Evolutionary conservation across 805 yeast genomes (phyloP).

Genomic region (Wickerhamomyces subpelliculosus): DNA sequence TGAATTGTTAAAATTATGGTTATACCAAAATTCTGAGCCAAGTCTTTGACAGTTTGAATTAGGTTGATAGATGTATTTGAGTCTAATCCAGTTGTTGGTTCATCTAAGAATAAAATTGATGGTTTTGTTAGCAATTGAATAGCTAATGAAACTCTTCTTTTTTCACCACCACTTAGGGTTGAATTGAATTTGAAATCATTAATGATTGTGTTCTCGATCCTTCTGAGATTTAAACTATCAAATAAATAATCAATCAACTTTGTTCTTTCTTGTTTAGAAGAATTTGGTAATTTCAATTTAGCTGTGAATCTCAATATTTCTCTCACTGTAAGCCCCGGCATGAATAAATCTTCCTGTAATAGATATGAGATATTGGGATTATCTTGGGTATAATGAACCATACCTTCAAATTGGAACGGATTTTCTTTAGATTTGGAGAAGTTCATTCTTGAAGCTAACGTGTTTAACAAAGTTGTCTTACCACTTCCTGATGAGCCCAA

Average conservation of each 20-base stretch:
- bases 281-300: slow-evolving; percentile 55
- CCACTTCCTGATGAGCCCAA: slow-evolving; percentile 91
- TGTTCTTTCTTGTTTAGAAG: slow-evolving; percentile 23
- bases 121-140: slow-evolving; percentile 79
- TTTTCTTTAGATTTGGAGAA: slow-evolving; percentile 30
- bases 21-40: slow-evolving; percentile 50
- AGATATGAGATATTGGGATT: slow-evolving; percentile 47
- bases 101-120: slow-evolving; percentile 70
- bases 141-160: slow-evolving; percentile 70
- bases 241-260: background rate
- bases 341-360: slow-evolving; percentile 67
- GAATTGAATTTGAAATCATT: slow-evolving; percentile 42
- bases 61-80: slow-evolving; percentile 68
- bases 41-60: slow-evolving; percentile 52
- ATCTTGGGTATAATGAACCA: slow-evolving; percentile 16
- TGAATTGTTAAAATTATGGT: slow-evolving; percentile 75
- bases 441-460: slow-evolving; percentile 45
- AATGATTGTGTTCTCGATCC: slow-evolving; percentile 56
- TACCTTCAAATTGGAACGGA: slow-evolving; percentile 34
- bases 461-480: slow-evolving; percentile 73
- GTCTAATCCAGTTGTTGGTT: slow-evolving; percentile 86
- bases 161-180: slow-evolving; percentile 83
- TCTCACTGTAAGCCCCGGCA: slow-evolving; percentile 64
- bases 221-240: slow-evolving; percentile 56
- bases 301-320: slow-evolving; percentile 73